Percentiles rank a stretch among this genome's conserved stretches.
phyloP scores from a whole-genome alignment of 495 filamentous ascomycete species.

The Penicillium mononematosum region DNA sequence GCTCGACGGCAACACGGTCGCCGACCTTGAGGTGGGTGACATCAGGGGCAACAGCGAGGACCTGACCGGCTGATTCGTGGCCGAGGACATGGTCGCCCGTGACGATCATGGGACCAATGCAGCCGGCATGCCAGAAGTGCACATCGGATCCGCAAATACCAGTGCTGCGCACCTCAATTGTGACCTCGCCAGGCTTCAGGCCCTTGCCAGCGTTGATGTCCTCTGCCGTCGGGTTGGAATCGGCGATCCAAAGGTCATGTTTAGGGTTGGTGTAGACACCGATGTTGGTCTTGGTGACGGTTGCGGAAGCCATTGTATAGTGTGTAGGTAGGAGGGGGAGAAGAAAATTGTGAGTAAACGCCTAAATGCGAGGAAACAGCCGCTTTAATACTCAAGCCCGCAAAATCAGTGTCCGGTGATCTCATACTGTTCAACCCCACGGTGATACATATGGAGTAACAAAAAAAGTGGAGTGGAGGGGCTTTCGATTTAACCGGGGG shows the following conservation, averaged over 20 bases:
- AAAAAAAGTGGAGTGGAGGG: conserved; percentile 26
- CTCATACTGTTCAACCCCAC: conserved; percentile 9
- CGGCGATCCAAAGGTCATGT: conserved; percentile 87
- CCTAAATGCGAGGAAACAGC: conserved; percentile 13
- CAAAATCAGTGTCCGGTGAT: conserved; percentile 14
- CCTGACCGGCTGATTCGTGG: conserved; percentile 84
- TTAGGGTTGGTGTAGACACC: conserved; percentile 92
- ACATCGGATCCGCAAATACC: conserved; percentile 95
- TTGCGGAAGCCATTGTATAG: conserved; percentile 36
- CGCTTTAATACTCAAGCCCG: conserved; percentile 24
- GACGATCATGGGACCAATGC: conserved; percentile 94
- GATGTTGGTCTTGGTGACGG: conserved; percentile 74
- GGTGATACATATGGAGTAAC: conserved; percentile 10
- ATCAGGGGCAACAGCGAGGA: conserved; percentile 74
- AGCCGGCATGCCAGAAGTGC: conserved; percentile 93
- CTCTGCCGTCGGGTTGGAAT: conserved; percentile 71
- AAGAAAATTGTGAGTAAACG: conserved; percentile 8
- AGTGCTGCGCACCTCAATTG: conserved; percentile 80
- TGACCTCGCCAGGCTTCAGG: conserved; percentile 78
- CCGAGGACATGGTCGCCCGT: conserved; percentile 82
- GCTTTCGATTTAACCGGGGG: conserved; percentile 32
- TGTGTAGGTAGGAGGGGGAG: neutral
- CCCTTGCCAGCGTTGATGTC: conserved; percentile 66
- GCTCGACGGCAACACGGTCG: conserved; percentile 88
- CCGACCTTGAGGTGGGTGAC: conserved; percentile 73